A percentile compares a stretch with the other conserved stretches of the same genome.
Evolutionary conservation across 192 early-diverging fungal species (phyloP).

Genomic region (Coemansia sp.): DNA sequence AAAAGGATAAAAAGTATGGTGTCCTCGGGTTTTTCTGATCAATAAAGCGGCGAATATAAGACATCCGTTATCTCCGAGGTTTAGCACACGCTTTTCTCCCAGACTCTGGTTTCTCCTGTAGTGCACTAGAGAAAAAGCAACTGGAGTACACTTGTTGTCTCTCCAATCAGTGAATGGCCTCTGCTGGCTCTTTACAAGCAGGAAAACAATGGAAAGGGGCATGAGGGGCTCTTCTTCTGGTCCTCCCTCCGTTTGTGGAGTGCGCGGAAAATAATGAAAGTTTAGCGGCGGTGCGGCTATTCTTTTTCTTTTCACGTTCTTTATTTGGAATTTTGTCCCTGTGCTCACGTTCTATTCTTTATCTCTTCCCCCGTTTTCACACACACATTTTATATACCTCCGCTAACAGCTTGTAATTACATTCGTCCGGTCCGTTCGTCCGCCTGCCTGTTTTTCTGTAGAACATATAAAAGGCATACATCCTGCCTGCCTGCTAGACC

Average conservation of each 20-base stretch:
- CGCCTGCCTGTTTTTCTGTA: background rate
- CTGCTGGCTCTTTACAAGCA: no score
- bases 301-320: no score
- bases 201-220: no score
- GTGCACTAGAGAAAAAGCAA: no score
- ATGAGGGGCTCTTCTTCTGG: no score
- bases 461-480: conserved; percentile 1
- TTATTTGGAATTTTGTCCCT: no score
- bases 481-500: background rate
- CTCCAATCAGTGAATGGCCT: no score
- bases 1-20: background rate
- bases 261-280: background rate
- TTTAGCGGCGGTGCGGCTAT: no score
- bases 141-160: no score
- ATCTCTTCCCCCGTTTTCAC: background rate
- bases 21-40: background rate
- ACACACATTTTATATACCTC: background rate
- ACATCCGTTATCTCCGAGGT: conserved; percentile 24
- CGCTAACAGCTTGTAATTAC: background rate
- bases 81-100: background rate
- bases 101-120: no score
- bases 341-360: conserved; percentile 12
- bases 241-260: no score
- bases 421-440: no score
- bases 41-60: conserved; percentile 28